Evolutionary conservation across 768 basidiomycete species (phyloP), one percentile per base, ranked within the genome.

Genomic region (Phanerochaete sordida): DNA sequence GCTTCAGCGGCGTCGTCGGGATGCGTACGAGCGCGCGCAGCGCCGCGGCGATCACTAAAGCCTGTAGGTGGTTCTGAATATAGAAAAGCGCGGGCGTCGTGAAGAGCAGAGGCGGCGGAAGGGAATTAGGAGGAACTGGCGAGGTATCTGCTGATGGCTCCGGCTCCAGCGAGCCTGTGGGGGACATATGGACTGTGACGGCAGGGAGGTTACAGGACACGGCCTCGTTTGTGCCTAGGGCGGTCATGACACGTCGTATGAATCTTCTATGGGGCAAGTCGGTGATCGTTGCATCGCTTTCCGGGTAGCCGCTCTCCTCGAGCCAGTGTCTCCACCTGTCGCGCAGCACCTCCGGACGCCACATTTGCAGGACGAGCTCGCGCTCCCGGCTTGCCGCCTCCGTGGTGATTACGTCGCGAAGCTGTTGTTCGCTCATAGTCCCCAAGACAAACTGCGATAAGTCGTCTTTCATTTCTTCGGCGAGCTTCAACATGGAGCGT

Each of bases 91-190:
- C 69, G 1, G 84, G 84, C 4, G 76, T 66, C 1, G 77, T 77
- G 68, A 90, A 84, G 65, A 90, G 82, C 62, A 90, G 81, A 33
- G 84, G 82, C 0, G 88, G 86, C 1, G 90, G 88, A 16, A 91
- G 75, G 23, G 63, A 59, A 61, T 89, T 86, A 7, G 62, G 58
- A 57, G 57, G 47, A 55, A 43, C 37, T 0, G 61, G 47, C 3
- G 53, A n/a, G 0, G 45, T 28, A 13, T 61, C 61, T 23, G 24
- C 35, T 27, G 44, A n/a, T 27, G 47, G 44, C 1, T 50, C 50
- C 1, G 44, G n/a, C n/a, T 45, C 30, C 7, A 46, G 24, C 8
- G 31, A 44, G 23, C 48, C n/a, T 2, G 59, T 24, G 30, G 50
- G 48, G 9, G 50, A 51, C 9, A n/a, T 26, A 24, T 24, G n/a